Conservation (phyloP, 106 monocot species). For the Dioscorea zingiberensis region DNA sequence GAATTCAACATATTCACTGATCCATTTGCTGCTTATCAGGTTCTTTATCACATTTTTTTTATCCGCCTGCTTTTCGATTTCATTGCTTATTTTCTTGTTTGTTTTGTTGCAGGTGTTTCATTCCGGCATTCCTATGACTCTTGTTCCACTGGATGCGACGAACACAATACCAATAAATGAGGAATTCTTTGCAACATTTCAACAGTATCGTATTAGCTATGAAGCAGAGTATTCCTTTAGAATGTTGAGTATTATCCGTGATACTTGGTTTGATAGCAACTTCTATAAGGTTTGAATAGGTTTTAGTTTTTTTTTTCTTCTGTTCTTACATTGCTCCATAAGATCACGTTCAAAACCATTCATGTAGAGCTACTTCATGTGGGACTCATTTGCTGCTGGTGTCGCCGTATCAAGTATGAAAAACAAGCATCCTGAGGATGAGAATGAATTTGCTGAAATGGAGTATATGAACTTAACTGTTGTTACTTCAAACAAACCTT, state of each 20-base stretch:
- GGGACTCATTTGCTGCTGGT: slow-evolving; percentile 81
- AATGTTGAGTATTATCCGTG: slow-evolving; percentile 43
- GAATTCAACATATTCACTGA: slow-evolving; percentile 87
- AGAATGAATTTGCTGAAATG: slow-evolving; percentile 82
- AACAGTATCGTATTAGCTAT: slow-evolving; percentile 38
- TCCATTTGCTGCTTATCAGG: slow-evolving; percentile 96
- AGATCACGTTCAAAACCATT: no score
- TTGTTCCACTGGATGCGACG: slow-evolving; percentile 86
- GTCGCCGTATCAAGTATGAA: slow-evolving; percentile 51
- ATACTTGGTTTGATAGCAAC: slow-evolving; percentile 48
- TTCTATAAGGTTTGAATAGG: slow-evolving; percentile 31
- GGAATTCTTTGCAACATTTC: slow-evolving; percentile 55
- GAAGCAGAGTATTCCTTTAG: slow-evolving; percentile 72
- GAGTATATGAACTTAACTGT: slow-evolving; percentile 73
- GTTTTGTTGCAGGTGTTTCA: slow-evolving; percentile 54
- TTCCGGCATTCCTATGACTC: slow-evolving; percentile 80
- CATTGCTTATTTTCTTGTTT: not conserved
- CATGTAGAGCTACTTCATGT: slow-evolving; percentile 78
- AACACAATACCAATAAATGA: slow-evolving; percentile 71
- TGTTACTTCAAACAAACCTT: slow-evolving; percentile 76
- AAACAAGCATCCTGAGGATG: slow-evolving; percentile 24
- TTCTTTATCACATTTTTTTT: slow-evolving; percentile 5
- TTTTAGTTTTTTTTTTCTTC: not conserved
- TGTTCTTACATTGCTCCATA: no score
- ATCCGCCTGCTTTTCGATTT: not conserved